A percentile compares a stretch with the other conserved stretches of the same genome.
phyloP scores from a whole-genome alignment of 1,284 basidiomycete species.

The Schizophyllum amplum region DNA sequence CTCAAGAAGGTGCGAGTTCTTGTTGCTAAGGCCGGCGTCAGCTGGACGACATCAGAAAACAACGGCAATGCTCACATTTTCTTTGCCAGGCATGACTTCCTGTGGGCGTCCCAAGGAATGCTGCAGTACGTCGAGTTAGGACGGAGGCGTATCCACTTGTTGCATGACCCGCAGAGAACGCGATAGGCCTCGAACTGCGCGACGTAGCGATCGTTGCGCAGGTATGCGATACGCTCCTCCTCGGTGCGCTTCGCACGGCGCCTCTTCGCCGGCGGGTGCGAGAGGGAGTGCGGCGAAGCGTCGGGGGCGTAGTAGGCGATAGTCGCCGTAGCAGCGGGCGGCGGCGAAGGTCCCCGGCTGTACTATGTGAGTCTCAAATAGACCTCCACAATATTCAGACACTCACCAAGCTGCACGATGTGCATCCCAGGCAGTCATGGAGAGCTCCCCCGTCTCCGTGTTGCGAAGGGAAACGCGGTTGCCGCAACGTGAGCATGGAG shows the following conservation, averaged over 20 bases:
- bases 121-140: constrained; percentile 78
- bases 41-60: background rate
- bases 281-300: background rate
- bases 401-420: background rate
- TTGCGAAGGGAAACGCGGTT: background rate
- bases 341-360: background rate
- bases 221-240: constrained; percentile 68
- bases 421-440: background rate
- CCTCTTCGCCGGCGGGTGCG: constrained; percentile 44
- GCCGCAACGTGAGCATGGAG: background rate
- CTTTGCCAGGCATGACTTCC: constrained; percentile 67
- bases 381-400: background rate
- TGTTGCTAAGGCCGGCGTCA: constrained; percentile 23
- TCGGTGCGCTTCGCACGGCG: constrained; percentile 71
- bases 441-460: background rate
- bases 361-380: background rate
- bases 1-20: constrained; percentile 47
- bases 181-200: constrained; percentile 71
- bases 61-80: constrained; percentile 39
- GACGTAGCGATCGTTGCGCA: constrained; percentile 67
- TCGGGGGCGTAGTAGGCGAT: background rate
- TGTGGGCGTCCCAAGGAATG: constrained; percentile 79
- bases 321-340: too few relatives aligned
- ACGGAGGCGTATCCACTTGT: constrained; percentile 74
- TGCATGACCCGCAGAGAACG: constrained; percentile 67